phyloP scores from a whole-genome alignment of 2,329 filamentous ascomycete species.

The Ascochyta koolunga region DNA sequence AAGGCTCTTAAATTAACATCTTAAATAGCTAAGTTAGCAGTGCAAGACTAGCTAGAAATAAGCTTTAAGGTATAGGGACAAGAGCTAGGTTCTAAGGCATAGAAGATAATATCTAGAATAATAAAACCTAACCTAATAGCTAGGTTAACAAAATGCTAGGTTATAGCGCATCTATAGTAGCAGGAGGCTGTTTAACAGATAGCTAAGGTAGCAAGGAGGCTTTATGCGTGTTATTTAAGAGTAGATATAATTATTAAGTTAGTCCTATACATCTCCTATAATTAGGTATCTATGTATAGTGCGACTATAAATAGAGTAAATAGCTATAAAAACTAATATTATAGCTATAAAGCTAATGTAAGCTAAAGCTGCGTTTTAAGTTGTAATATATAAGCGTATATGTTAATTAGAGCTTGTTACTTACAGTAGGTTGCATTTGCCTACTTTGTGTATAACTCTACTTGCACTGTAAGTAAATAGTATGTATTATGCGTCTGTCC shows the following conservation, averaged over 20 bases:
- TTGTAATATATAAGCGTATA: too few species aligned
- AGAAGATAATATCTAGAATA: constrained; percentile 46
- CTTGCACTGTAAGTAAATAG: neutral
- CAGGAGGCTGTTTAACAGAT: constrained; percentile 19
- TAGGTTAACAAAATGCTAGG: constrained; percentile 43
- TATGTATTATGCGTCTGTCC: neutral
- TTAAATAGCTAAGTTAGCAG: constrained; percentile 30
- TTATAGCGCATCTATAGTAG: constrained; percentile 44
- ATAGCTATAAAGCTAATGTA: too few species aligned
- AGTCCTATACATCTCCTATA: neutral
- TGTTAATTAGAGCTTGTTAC: too few species aligned
- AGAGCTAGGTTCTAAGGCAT: constrained; percentile 31
- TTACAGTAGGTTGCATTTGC: too few species aligned
- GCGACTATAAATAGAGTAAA: too few species aligned
- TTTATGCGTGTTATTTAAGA: constrained; percentile 6
- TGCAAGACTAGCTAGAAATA: constrained; percentile 36
- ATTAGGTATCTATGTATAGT: too few species aligned
- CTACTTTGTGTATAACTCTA: too few species aligned
- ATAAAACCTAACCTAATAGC: constrained; percentile 41
- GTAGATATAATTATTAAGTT: neutral
- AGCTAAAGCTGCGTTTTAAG: too few species aligned
- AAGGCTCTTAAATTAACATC: constrained; percentile 32
- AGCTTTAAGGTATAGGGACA: constrained; percentile 39
- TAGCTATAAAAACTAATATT: too few species aligned
- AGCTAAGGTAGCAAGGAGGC: neutral